Evolutionary conservation across 495 filamentous ascomycete genomes (phyloP), one percentile per base, ranked within the genome.

Genomic region (Podospora pseudoanserina): DNA sequence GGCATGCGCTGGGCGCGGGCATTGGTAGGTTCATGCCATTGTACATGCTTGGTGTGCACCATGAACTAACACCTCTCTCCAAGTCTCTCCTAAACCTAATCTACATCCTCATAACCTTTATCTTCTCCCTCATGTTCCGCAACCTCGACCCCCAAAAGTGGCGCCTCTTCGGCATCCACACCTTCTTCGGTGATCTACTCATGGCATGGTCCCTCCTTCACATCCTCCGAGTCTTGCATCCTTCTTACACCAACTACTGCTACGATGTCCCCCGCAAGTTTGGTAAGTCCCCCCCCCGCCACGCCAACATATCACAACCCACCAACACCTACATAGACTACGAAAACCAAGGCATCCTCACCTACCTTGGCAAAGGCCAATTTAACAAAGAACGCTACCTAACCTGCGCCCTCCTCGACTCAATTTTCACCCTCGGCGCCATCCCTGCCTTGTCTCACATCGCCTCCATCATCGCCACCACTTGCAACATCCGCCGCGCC

Each of bases 401-500:
- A 5, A 20, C 18, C 32, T 63, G 61, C n/a, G 28, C 16, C 32
- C 30, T 44, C 4, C 30, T 63, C 13, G 28, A 63, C n/a, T 28
- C 9, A 7, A 20, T 63, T 19, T 63, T 39, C 61, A 18, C 27
- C 27, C 16, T 44, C 18, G 32, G 61, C 15, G 28, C 20, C 15
- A 39, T 63, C 30, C 61, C 61, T 2, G 28, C 61, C 1, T 49
- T 61, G 16, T 67, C 65, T 30, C 65, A 67, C 30, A 49, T 60
- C 56, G 26, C 49, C 58, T 53, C 65, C 20, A 62, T 54, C 84
- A 44, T 79, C 75, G 86, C 86, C 64, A 88, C 88, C 30, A 86
- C 87, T 27, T 90, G 90, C 77, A 88, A 86, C 30, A 89, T 87
- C 23, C 85, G 89, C 74, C 87, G 86, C 75, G 67, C 63, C 55